These are phyloP conservation scores for Tulasnella sp. DNA, from an alignment of 768 basidiomycete genomes.

Conservation along the genomic window DNA sequence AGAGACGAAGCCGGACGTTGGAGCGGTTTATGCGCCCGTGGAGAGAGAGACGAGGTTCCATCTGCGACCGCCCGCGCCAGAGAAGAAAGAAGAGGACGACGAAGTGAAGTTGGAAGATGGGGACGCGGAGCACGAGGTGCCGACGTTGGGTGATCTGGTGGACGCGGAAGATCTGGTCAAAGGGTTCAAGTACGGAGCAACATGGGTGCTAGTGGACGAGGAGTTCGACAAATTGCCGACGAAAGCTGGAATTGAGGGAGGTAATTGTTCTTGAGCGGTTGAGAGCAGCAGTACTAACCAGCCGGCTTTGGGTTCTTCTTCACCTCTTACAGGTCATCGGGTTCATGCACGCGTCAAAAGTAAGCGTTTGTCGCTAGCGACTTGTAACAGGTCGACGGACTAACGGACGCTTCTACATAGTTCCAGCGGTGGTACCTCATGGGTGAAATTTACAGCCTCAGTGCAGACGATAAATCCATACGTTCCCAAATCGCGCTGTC, in stretches of 20 bases:
- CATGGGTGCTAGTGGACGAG: slow-evolving; percentile 84
- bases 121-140: slow-evolving; percentile 47
- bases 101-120: slow-evolving; percentile 39
- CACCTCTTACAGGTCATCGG: slow-evolving; percentile 57
- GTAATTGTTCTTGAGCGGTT: not conserved
- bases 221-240: slow-evolving; percentile 79
- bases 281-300: not conserved
- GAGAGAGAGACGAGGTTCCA: slow-evolving; percentile 59
- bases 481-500: slow-evolving; percentile 84
- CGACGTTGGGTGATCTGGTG: slow-evolving; percentile 43
- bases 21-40: slow-evolving; percentile 47
- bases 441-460: slow-evolving; percentile 85
- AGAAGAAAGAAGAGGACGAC: slow-evolving; percentile 20
- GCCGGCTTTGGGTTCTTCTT: not conserved
- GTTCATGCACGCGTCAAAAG: slow-evolving; percentile 73
- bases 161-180: slow-evolving; percentile 78
- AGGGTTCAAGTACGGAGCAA: slow-evolving; percentile 89
- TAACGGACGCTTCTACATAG: slow-evolving; percentile 47
- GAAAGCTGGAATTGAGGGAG: slow-evolving; percentile 72
- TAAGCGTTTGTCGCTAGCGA: slow-evolving; percentile 42
- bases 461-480: slow-evolving; percentile 68
- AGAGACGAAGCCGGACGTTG: slow-evolving; percentile 31
- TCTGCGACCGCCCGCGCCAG: slow-evolving; percentile 47
- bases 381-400: not conserved
- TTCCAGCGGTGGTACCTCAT: slow-evolving; percentile 81